Evolutionary conservation across 192 early-diverging fungal species (phyloP).

Genomic region (Coemansia sp.): DNA sequence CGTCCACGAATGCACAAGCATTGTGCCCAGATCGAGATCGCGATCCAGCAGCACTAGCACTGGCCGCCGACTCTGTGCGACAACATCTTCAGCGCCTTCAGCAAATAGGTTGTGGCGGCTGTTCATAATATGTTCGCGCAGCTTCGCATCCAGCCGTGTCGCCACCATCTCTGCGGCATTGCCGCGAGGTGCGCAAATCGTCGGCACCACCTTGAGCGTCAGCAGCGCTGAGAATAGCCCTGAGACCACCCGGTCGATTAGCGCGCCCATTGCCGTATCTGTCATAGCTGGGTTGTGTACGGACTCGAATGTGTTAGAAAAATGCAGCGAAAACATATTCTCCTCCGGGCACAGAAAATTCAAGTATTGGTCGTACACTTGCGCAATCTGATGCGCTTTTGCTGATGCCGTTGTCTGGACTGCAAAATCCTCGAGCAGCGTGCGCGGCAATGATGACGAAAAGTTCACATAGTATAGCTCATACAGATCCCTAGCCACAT

Average conservation of each 20-base stretch:
- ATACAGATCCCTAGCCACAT: slow-evolving; percentile 86
- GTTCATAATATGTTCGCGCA: slow-evolving; percentile 92
- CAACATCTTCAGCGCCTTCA: slow-evolving; percentile 47
- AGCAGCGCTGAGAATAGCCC: slow-evolving; percentile 88
- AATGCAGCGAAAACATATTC: slow-evolving; percentile 89
- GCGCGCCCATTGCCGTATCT: slow-evolving; percentile 77
- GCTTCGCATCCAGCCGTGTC: slow-evolving; percentile 78
- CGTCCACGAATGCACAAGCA: slow-evolving; percentile 98
- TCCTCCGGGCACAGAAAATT: slow-evolving; percentile 91
- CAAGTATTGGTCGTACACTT: slow-evolving; percentile 96
- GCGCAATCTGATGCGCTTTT: slow-evolving; percentile 77
- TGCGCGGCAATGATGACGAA: slow-evolving; percentile 78
- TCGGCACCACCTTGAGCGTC: slow-evolving; percentile 85
- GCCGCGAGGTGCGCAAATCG: slow-evolving; percentile 86
- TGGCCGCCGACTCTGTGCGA: slow-evolving; percentile 62
- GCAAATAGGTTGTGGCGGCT: slow-evolving; percentile 82
- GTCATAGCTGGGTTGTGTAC: slow-evolving; percentile 82
- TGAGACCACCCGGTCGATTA: slow-evolving; percentile 76
- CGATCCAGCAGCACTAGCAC: slow-evolving; percentile 90
- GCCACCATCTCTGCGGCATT: slow-evolving; percentile 95
- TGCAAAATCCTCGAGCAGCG: slow-evolving; percentile 92
- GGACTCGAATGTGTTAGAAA: slow-evolving; percentile 73
- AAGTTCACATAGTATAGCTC: slow-evolving; percentile 98
- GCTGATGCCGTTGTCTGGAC: slow-evolving; percentile 71
- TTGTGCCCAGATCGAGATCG: slow-evolving; percentile 84